phyloP scores from a whole-genome alignment of 371 early-diverging fungal species.

The Apophysomyces variabilis region DNA sequence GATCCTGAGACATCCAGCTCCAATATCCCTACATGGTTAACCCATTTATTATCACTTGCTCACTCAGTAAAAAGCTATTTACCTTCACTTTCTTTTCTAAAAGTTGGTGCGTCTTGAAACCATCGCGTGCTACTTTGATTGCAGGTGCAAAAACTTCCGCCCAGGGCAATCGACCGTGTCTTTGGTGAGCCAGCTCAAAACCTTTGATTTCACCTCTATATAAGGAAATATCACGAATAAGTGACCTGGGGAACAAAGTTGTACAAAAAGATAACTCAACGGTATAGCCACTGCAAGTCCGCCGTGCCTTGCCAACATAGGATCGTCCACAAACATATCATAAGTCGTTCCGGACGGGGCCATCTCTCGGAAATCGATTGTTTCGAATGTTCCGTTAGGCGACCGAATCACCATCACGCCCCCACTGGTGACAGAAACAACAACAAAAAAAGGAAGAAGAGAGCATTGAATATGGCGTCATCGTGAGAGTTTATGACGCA shows the following conservation, averaged over 20 bases:
- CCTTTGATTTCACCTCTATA: conserved; percentile 89
- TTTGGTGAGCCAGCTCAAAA: conserved; percentile 80
- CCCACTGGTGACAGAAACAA: conserved; percentile 58
- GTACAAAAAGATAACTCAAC: conserved; percentile 35
- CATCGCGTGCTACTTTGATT: conserved; percentile 79
- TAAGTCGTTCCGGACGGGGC: conserved; percentile 80
- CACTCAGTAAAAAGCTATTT: conserved; percentile 55
- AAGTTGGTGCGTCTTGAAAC: conserved; percentile 70
- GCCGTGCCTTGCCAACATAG: conserved; percentile 71
- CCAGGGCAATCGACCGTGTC: conserved; percentile 91
- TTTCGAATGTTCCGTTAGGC: conserved; percentile 59
- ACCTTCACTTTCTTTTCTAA: conserved; percentile 62
- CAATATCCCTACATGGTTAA: conserved; percentile 3
- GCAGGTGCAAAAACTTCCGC: conserved; percentile 80
- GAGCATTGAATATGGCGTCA: neutral
- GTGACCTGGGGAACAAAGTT: neutral
- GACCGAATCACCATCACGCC: conserved; percentile 96
- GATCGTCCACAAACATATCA: conserved; percentile 76
- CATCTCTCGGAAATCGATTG: conserved; percentile 88
- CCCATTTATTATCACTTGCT: conserved; percentile 34
- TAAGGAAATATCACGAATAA: neutral
- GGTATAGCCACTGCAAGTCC: conserved; percentile 92
- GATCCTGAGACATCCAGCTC: conserved; percentile 40
- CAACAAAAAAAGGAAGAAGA: neutral
- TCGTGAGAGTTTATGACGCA: neutral